Evolutionary conservation across 202 grass and related monocot species (phyloP), one percentile per base, ranked within the genome.

Genomic region (Saccharum hybrid): DNA sequence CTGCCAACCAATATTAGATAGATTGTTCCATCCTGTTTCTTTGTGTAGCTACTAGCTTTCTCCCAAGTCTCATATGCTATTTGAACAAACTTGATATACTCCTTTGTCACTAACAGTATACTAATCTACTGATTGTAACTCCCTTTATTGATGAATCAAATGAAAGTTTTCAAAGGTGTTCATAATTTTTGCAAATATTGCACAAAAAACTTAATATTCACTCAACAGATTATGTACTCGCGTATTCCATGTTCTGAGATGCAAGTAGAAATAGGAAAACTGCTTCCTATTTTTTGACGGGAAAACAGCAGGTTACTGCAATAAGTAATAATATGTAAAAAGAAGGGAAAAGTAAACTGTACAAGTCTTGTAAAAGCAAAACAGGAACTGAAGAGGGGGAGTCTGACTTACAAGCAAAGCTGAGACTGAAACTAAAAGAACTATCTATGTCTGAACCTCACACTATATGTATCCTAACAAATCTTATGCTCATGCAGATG

Each of bases 401-500:
- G 16, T 30, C 71, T 74, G 15, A 36, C 28, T 74, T 73, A n/a
- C 71, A 74, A 10, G 71, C 4, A 74, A 9, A 74, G 1, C 8
- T 74, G 16, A n/a, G 28, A n/a, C 48, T 74, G 45, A 74, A 74
- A 54, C 28, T 21, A 74, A 4, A 74, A 74, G 28, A 54, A 74
- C 71, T 74, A 54, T 52, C 15, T 52, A 33, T 52, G 16, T 51
- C 71, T 73, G 71, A 73, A 52, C 10, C 46, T 33, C 71, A 54
- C 9, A 37, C 72, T 37, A 57, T 74, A 26, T 61, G 31, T 48
- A 33, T 80, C 39, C 41, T 86, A 28, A 86, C 46, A 64, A 88
- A 69, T 0, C 19, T 82, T 28, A 85, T 93, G 21, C 40, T 89
- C 34, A 73, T 83, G 81, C 85, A 98, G 96, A 92, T 93, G 87